Percentiles rank a stretch among this genome's conserved stretches.
Evolutionary conservation across 768 basidiomycete genomes (phyloP).

Genomic region (Russula abietina): DNA sequence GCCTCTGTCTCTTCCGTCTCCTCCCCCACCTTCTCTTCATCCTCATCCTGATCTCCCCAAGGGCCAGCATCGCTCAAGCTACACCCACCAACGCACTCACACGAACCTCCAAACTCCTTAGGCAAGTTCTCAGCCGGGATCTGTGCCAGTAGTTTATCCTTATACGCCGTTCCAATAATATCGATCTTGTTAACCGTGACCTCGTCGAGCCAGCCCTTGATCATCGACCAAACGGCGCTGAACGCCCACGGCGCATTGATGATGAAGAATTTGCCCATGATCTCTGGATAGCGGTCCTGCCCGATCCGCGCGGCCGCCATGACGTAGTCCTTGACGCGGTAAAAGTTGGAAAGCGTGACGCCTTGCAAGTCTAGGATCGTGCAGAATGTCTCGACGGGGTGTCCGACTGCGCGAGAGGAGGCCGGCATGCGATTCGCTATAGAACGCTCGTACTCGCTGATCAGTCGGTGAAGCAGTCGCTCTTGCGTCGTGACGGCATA

Average conservation of each 20-base stretch:
- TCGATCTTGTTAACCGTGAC: slow-evolving; percentile 94
- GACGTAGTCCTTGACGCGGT: slow-evolving; percentile 90
- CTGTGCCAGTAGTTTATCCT: slow-evolving; percentile 70
- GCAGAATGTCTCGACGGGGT: slow-evolving; percentile 94
- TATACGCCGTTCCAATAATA: slow-evolving; percentile 74
- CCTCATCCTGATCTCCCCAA: slow-evolving; percentile 49
- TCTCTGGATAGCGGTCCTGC: slow-evolving; percentile 88
- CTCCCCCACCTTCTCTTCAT: not conserved
- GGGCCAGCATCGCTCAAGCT: slow-evolving; percentile 87
- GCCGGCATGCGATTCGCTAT: slow-evolving; percentile 74
- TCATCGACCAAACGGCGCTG: slow-evolving; percentile 76
- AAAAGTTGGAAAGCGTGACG: slow-evolving; percentile 71
- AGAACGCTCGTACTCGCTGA: slow-evolving; percentile 91
- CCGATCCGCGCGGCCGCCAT: slow-evolving; percentile 67
- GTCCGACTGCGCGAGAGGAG: slow-evolving; percentile 61
- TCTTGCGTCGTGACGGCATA: slow-evolving; percentile 79
- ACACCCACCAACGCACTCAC: slow-evolving; percentile 74
- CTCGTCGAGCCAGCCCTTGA: slow-evolving; percentile 92
- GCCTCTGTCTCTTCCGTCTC: no score
- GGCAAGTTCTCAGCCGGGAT: slow-evolving; percentile 83
- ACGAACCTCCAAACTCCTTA: slow-evolving; percentile 75
- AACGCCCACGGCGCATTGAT: slow-evolving; percentile 96
- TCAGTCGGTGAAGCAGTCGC: slow-evolving; percentile 82
- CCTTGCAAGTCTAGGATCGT: slow-evolving; percentile 88
- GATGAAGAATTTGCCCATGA: slow-evolving; percentile 98